A percentile compares a stretch with the other conserved stretches of the same genome.
Evolutionary conservation across 2,329 filamentous ascomycete species (phyloP).

Genomic region (Septoria petroselini): DNA sequence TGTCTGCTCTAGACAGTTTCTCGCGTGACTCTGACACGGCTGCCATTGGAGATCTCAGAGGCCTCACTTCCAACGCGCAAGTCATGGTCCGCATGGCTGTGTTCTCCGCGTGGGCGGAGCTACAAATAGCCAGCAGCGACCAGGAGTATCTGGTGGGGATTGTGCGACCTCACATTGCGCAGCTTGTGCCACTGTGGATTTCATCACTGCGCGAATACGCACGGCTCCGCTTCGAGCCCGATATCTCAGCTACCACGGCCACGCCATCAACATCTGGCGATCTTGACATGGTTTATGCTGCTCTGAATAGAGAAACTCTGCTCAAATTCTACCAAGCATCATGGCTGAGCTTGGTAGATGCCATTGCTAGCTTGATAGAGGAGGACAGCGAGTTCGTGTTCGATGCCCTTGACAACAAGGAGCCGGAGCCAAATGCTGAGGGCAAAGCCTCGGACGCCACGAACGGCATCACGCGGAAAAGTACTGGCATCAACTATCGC

Average conservation of each 20-base stretch:
- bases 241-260: constrained; percentile 86
- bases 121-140: constrained; percentile 91
- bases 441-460: constrained; percentile 19
- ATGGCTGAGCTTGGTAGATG: constrained; percentile 94
- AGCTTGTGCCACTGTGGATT: constrained; percentile 88
- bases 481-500: constrained; percentile 88
- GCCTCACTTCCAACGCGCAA: constrained; percentile 89
- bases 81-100: constrained; percentile 99
- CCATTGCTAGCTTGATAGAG: constrained; percentile 93
- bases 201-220: constrained; percentile 92
- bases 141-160: constrained; percentile 87
- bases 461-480: constrained; percentile 51
- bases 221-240: constrained; percentile 87
- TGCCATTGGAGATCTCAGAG: constrained; percentile 87
- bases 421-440: constrained; percentile 30
- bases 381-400: constrained; percentile 98
- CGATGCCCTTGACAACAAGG: constrained; percentile 87
- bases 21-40: constrained; percentile 73
- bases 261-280: constrained; percentile 68
- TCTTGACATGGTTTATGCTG: constrained; percentile 90
- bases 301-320: constrained; percentile 88
- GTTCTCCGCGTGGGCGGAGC: constrained; percentile 93
- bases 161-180: constrained; percentile 83
- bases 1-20: constrained; percentile 88
- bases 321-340: constrained; percentile 95